Evolutionary conservation across 345 rosid genomes (phyloP).

Genomic region (Pistacia vera): DNA sequence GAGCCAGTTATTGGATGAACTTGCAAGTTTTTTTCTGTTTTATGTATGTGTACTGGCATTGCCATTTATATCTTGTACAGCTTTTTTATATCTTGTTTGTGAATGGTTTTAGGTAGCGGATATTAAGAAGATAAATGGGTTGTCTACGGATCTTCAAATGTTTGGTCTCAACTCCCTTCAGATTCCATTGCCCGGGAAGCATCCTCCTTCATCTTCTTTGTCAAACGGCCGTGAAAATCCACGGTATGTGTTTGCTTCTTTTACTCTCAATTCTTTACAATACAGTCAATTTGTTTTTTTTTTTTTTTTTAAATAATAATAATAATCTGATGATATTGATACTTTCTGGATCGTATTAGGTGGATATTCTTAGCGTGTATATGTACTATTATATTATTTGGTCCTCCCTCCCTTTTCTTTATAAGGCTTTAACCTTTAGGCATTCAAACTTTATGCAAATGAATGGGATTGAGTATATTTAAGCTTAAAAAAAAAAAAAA

Average conservation of each 20-base stretch:
- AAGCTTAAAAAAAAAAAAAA: not conserved
- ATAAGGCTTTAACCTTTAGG: too few species aligned
- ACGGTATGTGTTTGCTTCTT: constrained; percentile 40
- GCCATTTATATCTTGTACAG: too few species aligned
- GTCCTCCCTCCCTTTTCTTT: not conserved
- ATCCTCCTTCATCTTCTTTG: constrained; percentile 72
- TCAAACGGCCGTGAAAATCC: constrained; percentile 38
- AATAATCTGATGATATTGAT: not conserved
- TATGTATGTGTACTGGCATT: not conserved
- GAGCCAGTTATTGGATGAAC: not conserved
- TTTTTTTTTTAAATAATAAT: too few species aligned
- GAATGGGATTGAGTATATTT: not conserved
- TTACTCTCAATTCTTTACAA: not conserved
- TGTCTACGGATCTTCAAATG: constrained; percentile 89
- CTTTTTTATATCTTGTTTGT: not conserved
- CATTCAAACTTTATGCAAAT: not conserved
- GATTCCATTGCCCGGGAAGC: constrained; percentile 89
- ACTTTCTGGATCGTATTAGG: not conserved
- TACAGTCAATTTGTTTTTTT: not conserved
- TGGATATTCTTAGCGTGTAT: not conserved
- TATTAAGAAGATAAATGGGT: constrained; percentile 76
- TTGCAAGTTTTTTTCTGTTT: not conserved
- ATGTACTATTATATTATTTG: not conserved
- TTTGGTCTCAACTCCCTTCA: constrained; percentile 74
- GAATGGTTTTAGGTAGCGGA: constrained; percentile 67